Percentiles rank a stretch among this genome's conserved stretches.
Evolutionary conservation across 177 flowering plant species (phyloP).

Genomic region (Vitis hybrid): DNA sequence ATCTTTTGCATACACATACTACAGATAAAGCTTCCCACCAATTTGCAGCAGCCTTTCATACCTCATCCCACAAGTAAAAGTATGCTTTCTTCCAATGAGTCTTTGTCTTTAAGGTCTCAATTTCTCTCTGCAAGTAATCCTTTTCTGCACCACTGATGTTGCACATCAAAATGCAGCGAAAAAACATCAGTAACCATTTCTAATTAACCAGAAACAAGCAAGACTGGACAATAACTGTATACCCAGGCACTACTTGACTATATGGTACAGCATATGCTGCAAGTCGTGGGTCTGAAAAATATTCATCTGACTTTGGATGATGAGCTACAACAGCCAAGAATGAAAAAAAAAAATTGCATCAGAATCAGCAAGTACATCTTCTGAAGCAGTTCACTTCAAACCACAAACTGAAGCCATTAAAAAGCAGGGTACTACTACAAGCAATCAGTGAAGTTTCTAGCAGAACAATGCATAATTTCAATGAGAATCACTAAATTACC

Average conservation of each 20-base stretch:
- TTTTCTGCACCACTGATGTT: slow-evolving; percentile 59
- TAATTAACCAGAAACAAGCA: slow-evolving; percentile 14
- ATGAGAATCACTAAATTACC: slow-evolving; percentile 41
- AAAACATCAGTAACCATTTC: slow-evolving; percentile 22
- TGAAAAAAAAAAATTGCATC: not conserved
- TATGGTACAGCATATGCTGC: slow-evolving; percentile 97
- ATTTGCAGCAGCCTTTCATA: slow-evolving; percentile 21
- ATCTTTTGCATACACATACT: not conserved
- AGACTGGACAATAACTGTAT: slow-evolving; percentile 20
- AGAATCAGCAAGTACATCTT: not conserved
- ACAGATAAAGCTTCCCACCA: not conserved
- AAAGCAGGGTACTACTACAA: not conserved
- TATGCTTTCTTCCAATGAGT: slow-evolving; percentile 93
- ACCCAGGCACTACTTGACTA: slow-evolving; percentile 64
- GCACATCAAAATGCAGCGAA: slow-evolving; percentile 28
- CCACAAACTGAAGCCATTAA: not conserved
- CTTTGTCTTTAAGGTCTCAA: slow-evolving; percentile 78
- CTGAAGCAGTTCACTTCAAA: not conserved
- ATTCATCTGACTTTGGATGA: slow-evolving; percentile 94
- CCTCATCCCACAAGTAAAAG: slow-evolving; percentile 99
- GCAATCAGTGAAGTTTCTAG: not conserved
- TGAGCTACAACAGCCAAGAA: slow-evolving; percentile 49
- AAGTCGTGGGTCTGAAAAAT: slow-evolving; percentile 81
- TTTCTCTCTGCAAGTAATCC: slow-evolving; percentile 67
- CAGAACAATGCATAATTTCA: not conserved